phyloP scores from a whole-genome alignment of 2,329 filamentous ascomycete species.

The Diaporthe nobilis region DNA sequence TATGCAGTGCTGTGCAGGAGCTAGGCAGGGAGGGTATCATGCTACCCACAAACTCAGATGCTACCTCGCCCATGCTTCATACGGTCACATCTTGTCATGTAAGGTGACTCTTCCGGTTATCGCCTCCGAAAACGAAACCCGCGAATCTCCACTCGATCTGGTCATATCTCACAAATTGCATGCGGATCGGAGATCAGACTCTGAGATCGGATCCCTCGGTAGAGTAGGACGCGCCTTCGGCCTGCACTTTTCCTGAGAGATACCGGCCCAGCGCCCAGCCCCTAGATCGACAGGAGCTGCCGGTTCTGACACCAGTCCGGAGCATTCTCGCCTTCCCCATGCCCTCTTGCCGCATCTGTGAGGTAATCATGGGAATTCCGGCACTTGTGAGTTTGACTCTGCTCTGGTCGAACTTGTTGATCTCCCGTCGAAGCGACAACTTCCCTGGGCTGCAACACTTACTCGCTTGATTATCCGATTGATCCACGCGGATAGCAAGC shows the following conservation, averaged over 20 bases:
- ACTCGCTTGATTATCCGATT: background rate
- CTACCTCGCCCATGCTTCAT: slow-evolving; percentile 13
- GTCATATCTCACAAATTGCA: background rate
- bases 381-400: background rate
- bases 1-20: background rate
- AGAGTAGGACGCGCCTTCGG: background rate
- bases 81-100: background rate
- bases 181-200: slow-evolving; percentile 12
- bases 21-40: background rate
- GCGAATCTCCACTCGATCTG: slow-evolving; percentile 11
- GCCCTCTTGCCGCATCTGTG: background rate
- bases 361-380: background rate
- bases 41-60: background rate
- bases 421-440: background rate
- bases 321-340: background rate
- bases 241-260: background rate
- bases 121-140: background rate
- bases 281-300: slow-evolving; percentile 17
- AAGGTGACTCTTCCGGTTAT: background rate
- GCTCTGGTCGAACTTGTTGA: background rate
- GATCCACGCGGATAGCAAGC: background rate
- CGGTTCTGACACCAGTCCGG: background rate
- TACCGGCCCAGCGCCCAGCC: background rate
- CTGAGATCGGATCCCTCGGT: slow-evolving; percentile 5
- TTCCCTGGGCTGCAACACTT: background rate